Evolutionary conservation across 352 stramenopile genomes (phyloP), one percentile per base, ranked within the genome.

Genomic region (Pythium monospermum): DNA sequence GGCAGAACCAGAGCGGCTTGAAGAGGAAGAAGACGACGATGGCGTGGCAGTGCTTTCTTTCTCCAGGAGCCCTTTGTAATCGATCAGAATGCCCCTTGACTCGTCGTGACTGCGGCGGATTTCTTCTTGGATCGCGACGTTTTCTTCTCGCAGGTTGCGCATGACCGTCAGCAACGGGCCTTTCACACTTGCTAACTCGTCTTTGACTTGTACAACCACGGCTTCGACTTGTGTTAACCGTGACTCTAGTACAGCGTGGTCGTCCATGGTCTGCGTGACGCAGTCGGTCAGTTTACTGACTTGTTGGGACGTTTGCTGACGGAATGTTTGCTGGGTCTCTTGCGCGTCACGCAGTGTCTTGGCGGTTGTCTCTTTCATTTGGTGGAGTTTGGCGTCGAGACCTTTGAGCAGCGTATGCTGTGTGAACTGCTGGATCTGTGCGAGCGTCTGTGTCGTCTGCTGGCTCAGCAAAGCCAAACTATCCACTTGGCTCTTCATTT

Each of bases 71-170:
- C 73, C 61, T 21, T 78, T 70, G 43, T 91, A 87, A 48, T 86
- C 73, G 19, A 88, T 61, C 49, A 88, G 70, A 44, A 88, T 79
- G 25, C 84, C 61, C 1, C 79, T 64, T 5, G 79, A 81, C 12
- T 83, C 72, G 39, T 87, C 75, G 59, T 87, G 76, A 53, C 70
- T 87, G 8, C 79, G 70, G 37, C 76, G 59, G 23, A 91, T 85
- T 44, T 91, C 76, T 21, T 73, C 53, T 21, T 85, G 32, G 31
- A 91, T 85, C 8, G 74, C 61, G 4, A 76, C 62, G 46, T 88
- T 91, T 38, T 91, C 80, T 50, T 87, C 71, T 25, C 74, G 60
- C 35, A 91, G 35, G 43, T 91, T 88, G 18, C 61, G 69, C 11
- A 73, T 68, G 37, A 76, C 50, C 4, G 74, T 88, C 37, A 70